Percentiles rank a stretch among this genome's conserved stretches.
Conservation (phyloP, 2,329 filamentous ascomycete species). For the Aureobasidium sp. region DNA sequence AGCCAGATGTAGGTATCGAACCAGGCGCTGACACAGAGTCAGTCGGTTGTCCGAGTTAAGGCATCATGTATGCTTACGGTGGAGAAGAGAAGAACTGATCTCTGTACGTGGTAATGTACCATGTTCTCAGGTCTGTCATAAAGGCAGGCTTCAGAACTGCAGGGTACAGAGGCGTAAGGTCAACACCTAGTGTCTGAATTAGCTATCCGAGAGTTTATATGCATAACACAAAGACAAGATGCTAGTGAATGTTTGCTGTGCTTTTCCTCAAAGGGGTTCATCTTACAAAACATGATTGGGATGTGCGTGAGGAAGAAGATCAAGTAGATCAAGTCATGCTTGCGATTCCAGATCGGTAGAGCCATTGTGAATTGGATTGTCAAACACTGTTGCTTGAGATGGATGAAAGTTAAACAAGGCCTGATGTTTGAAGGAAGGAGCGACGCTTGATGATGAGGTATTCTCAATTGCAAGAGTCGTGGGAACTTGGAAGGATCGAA, state of each 20-base stretch:
- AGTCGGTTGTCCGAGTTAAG: neutral
- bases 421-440: neutral
- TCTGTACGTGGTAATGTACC: conserved; percentile 52
- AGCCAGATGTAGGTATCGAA: conserved; percentile 51
- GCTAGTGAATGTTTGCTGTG: neutral
- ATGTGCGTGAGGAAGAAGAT: conserved; percentile 55
- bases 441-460: neutral
- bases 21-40: conserved; percentile 36
- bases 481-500: neutral
- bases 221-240: neutral
- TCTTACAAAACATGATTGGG: conserved; percentile 52
- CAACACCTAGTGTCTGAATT: conserved; percentile 41
- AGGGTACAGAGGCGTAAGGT: conserved; percentile 54
- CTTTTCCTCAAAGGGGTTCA: neutral
- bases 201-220: neutral
- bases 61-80: conserved; percentile 30
- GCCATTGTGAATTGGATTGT: conserved; percentile 20
- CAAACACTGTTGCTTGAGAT: neutral
- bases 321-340: conserved; percentile 43
- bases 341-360: conserved; percentile 29
- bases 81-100: conserved; percentile 56
- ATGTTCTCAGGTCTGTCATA: conserved; percentile 44
- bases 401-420: neutral
- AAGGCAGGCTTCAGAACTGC: conserved; percentile 40
- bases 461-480: neutral